Evolutionary conservation across 1,284 basidiomycete species (phyloP).

Genomic region (Boletus calvinii): DNA sequence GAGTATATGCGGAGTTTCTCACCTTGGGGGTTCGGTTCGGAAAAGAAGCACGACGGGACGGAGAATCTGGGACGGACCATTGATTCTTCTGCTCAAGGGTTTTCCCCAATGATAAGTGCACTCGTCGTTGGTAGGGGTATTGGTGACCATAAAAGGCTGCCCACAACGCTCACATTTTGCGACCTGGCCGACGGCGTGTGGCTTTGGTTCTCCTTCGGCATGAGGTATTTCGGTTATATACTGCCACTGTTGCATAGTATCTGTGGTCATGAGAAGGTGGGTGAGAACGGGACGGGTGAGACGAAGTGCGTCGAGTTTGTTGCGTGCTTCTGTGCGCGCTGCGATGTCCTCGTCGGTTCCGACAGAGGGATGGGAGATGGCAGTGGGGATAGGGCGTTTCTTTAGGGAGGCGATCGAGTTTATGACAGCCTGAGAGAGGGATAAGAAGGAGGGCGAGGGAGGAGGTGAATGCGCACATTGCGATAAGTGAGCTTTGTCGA

Average conservation of each 20-base stretch:
- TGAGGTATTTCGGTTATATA: constrained; percentile 72
- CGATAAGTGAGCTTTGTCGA: constrained; percentile 77
- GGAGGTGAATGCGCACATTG: constrained; percentile 49
- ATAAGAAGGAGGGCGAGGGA: constrained; percentile 4
- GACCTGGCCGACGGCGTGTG: constrained; percentile 64
- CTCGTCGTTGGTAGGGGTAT: constrained; percentile 54
- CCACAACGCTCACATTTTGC: constrained; percentile 79
- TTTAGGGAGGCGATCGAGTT: constrained; percentile 71
- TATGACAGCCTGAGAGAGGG: constrained; percentile 61
- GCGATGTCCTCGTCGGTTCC: constrained; percentile 75
- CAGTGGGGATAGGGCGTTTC: constrained; percentile 63
- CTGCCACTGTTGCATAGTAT: constrained; percentile 63
- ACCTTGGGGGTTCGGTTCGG: constrained; percentile 41
- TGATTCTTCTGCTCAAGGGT: constrained; percentile 52
- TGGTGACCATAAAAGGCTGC: constrained; percentile 65
- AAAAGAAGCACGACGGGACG: constrained; percentile 13
- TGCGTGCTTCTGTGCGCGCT: constrained; percentile 57
- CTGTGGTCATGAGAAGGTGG: constrained; percentile 55
- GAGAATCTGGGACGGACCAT: constrained; percentile 45
- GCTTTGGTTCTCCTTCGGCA: constrained; percentile 58
- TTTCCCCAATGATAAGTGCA: constrained; percentile 86
- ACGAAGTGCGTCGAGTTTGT: constrained; percentile 54
- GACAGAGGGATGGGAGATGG: constrained; percentile 67
- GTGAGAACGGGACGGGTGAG: constrained; percentile 58
- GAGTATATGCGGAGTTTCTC: constrained; percentile 63